These are phyloP conservation scores for Detonula confervacea DNA, from an alignment of 352 stramenopile genomes.

Conservation along the genomic window DNA sequence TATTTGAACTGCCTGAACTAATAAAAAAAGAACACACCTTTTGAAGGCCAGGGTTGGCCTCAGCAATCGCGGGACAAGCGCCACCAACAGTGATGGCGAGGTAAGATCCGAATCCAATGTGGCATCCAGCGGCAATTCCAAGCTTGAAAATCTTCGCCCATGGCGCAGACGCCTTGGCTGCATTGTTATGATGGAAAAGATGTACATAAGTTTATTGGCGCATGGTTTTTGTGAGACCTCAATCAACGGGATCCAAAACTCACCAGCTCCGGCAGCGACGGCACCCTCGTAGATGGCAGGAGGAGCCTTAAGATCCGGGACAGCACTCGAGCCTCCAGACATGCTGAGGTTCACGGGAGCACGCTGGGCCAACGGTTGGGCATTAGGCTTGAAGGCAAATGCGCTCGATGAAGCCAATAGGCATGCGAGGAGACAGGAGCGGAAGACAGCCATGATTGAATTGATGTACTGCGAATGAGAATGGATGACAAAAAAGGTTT, in stretches of 20 bases:
- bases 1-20: no score
- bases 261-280: constrained; percentile 63
- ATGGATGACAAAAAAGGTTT: neutral
- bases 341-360: constrained; percentile 43
- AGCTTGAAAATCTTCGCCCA: constrained; percentile 85
- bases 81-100: constrained; percentile 85
- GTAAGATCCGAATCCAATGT: constrained; percentile 88
- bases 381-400: constrained; percentile 63
- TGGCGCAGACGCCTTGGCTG: constrained; percentile 70
- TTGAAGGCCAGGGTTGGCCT: constrained; percentile 86
- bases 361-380: constrained; percentile 23
- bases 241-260: constrained; percentile 23
- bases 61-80: constrained; percentile 78
- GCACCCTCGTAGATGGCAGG: constrained; percentile 74
- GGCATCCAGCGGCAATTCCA: constrained; percentile 83
- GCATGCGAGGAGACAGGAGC: constrained; percentile 56
- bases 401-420: constrained; percentile 66
- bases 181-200: neutral
- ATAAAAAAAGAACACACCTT: constrained; percentile 85
- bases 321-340: constrained; percentile 50
- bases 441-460: constrained; percentile 46
- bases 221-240: neutral
- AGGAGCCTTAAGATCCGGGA: constrained; percentile 57
- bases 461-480: neutral
- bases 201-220: neutral